Percentiles rank a stretch among this genome's conserved stretches.
Evolutionary conservation across 768 basidiomycete genomes (phyloP).

Genomic region (Russula vinacea): DNA sequence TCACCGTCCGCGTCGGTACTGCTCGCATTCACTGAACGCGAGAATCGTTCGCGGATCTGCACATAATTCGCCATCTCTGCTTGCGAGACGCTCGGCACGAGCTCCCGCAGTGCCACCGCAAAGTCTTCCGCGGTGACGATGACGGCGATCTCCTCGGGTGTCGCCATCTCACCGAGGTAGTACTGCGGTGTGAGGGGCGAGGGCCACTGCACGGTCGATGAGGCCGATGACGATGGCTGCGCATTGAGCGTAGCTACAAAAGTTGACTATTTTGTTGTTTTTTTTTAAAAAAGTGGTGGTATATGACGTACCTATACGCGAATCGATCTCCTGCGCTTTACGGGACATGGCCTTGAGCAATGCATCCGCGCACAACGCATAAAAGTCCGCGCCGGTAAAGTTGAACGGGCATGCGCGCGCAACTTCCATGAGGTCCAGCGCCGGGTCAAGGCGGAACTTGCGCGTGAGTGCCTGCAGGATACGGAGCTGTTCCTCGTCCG

Average conservation of each 20-base stretch:
- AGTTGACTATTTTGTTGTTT: not conserved
- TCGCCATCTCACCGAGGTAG: conserved; percentile 81
- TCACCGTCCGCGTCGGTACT: conserved; percentile 26
- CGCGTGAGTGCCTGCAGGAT: conserved; percentile 89
- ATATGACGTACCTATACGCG: conserved; percentile 61
- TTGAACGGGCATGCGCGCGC: conserved; percentile 83
- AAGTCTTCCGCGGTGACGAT: conserved; percentile 79
- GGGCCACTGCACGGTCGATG: conserved; percentile 40
- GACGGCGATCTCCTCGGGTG: conserved; percentile 64
- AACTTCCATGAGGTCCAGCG: conserved; percentile 57
- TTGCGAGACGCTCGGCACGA: conserved; percentile 80
- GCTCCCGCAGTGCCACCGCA: conserved; percentile 59
- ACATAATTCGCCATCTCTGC: conserved; percentile 85
- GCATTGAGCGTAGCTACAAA: conserved; percentile 42
- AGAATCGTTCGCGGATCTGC: conserved; percentile 66
- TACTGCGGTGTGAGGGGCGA: conserved; percentile 83
- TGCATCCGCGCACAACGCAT: conserved; percentile 95
- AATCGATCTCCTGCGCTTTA: conserved; percentile 77
- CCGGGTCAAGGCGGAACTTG: conserved; percentile 80
- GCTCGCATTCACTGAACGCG: conserved; percentile 38
- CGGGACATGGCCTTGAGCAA: conserved; percentile 92
- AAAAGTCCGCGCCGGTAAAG: conserved; percentile 97
- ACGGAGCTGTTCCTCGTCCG: conserved; percentile 77
- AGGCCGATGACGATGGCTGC: conserved; percentile 40
- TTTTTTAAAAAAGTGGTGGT: not conserved